phyloP scores from a whole-genome alignment of 768 basidiomycete species.

The Mycena crocata region DNA sequence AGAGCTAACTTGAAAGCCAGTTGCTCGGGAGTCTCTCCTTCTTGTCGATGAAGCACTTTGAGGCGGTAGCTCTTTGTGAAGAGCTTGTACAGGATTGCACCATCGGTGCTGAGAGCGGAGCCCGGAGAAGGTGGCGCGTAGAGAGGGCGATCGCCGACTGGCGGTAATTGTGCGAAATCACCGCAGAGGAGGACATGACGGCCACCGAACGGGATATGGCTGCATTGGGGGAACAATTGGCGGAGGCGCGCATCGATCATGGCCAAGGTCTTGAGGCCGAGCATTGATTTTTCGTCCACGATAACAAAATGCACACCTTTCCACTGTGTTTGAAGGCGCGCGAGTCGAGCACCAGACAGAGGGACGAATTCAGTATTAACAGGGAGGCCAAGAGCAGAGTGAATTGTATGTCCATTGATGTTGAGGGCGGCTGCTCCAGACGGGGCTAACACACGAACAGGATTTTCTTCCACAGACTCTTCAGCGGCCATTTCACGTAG shows the following conservation, averaged over 20 bases:
- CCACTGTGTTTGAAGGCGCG: slow-evolving; percentile 6
- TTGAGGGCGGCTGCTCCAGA: slow-evolving; percentile 22
- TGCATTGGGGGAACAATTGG: background rate
- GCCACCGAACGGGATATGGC: no score
- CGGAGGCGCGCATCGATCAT: slow-evolving; percentile 4
- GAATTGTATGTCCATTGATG: background rate
- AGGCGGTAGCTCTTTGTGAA: background rate
- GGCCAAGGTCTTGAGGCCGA: slow-evolving; percentile 12
- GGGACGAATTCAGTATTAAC: background rate
- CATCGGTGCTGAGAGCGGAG: background rate
- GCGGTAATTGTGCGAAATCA: no score
- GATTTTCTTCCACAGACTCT: background rate
- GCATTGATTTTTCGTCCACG: slow-evolving; percentile 24
- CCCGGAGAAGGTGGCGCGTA: background rate
- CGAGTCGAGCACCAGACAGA: slow-evolving; percentile 8
- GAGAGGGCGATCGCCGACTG: background rate
- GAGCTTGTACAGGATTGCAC: background rate
- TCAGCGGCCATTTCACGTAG: slow-evolving; percentile 11
- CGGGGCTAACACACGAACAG: slow-evolving; percentile 11
- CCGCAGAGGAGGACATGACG: no score
- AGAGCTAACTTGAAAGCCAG: background rate
- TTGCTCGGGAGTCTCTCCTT: slow-evolving; percentile 2
- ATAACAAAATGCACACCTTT: slow-evolving; percentile 13
- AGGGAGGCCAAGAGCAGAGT: slow-evolving; percentile 13
- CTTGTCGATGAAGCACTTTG: background rate